Base-by-base conservation (phyloP, 2,329 filamentous ascomycete genomes). In the Pseudogymnoascus pannorum region DNA sequence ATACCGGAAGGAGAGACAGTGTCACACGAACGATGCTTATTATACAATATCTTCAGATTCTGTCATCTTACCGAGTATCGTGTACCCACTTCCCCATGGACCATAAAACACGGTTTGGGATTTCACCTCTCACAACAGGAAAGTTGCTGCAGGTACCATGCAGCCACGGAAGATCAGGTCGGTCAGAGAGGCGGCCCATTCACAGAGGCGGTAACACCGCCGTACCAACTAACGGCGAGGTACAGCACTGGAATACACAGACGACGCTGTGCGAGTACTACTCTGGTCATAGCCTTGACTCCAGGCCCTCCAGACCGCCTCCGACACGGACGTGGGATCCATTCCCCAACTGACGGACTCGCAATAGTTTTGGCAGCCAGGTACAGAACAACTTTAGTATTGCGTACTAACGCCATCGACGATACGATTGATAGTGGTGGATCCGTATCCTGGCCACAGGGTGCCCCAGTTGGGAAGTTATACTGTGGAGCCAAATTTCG, bases 401-500 rank as follows among this genome's bases (percentile, higher is more conserved):
- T 7, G 14, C 1, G 9, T 11, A 54, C 26, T 54, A 54, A 54
- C 11, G 26, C 48, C 48, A 54, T 54, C 48, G 48, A 31, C 48
- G 48, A 54, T 54, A 54, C 48, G 26, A 18, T 26, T 31, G 48
- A 54, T 54, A 54, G 48, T 54, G 48, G 48, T 54, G 48, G 48
- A 54, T 54, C 26, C 9, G n/a, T 31, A 54, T 31, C 48, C n/a
- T 54, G 48, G 48, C 48, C 48, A 54, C 2, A 12, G 4, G 31
- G 26, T 6, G 48, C 48, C 48, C 48, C n/a, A 26, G 48, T 54
- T 18, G 11, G 44, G 26, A 54, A 54, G 48, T 54, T 54, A 54
- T 54, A 54, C 48, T 54, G 48, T 54, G 48, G 48, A 54, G 48
- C 31, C 48, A 54, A 54, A 54, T 54, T 54, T 54, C 48, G 48